Conservation (phyloP, 2,329 filamentous ascomycete genomes). For the Alternaria sp. region DNA sequence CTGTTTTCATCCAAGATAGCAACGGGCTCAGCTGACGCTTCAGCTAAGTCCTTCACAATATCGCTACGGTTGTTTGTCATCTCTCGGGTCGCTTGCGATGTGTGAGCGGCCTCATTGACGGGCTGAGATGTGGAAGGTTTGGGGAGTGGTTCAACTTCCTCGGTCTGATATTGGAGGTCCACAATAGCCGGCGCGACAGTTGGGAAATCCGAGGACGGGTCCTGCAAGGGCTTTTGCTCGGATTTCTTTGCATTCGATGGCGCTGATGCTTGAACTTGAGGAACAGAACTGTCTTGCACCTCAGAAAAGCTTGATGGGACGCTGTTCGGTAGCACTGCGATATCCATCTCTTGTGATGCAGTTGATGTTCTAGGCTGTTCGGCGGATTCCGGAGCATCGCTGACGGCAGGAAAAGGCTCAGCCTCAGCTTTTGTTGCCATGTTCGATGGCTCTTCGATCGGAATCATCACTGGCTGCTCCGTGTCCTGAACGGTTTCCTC, state of each 20-base stretch:
- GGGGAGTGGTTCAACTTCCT: slow-evolving; percentile 10
- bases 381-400: neutral
- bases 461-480: neutral
- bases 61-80: slow-evolving; percentile 19
- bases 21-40: slow-evolving; percentile 4
- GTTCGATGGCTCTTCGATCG: neutral
- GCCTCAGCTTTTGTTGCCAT: slow-evolving; percentile 1
- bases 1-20: slow-evolving; percentile 10
- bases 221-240: neutral
- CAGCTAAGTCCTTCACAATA: slow-evolving; percentile 23
- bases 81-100: slow-evolving; percentile 11
- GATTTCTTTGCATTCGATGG: neutral
- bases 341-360: neutral
- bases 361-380: neutral
- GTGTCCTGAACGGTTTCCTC: neutral
- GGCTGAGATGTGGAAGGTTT: slow-evolving; percentile 3
- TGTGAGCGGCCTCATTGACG: slow-evolving; percentile 12
- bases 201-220: neutral
- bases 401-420: neutral
- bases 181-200: neutral
- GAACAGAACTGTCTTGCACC: slow-evolving; percentile 8
- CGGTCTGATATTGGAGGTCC: neutral
- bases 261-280: slow-evolving; percentile 4
- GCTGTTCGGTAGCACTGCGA: slow-evolving; percentile 1
- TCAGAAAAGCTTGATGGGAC: neutral